Evolutionary conservation across 2,329 filamentous ascomycete species (phyloP), one percentile per base, ranked within the genome.

Genomic region (Epichloe scottii): DNA sequence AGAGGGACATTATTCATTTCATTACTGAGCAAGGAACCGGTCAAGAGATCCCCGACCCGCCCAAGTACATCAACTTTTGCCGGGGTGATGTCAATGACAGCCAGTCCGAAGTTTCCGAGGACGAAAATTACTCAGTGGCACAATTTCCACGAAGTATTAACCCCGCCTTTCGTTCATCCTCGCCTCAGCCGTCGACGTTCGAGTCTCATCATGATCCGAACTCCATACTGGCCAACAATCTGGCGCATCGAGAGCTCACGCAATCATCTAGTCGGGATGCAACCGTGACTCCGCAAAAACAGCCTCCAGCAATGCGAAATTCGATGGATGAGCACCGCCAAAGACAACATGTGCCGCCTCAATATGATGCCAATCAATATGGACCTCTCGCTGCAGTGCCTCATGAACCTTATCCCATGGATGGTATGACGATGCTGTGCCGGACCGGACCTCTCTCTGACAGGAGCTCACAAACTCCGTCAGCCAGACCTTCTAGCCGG

Each of bases 51-150:
- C 94, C 93, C 1, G 93, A 96, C 66, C 82, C 93, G 23, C 93
- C 93, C 42, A 96, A 89, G 67, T 98, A 96, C 67, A 96, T 98
- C 79, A 96, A 98, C 72, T 98, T 97, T 67, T 94, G 89, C 66
- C 85, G 93, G 11, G 93, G 91, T 15, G 90, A 95, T 64, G 70
- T 84, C 44, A 76, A 83, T 50, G 93, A 98, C 59, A 82, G 80
- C 38, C 81, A 82, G 58, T 96, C 91, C 1, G 88, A 93, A 55
- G 74, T 78, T 11, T 91, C 87, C 0, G 89, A 95, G 21, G 90
- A 95, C 56, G 89, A 90, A 4, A 82, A 78, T 59, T 98, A 95
- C 64, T 95, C 89, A 0, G 89, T 98, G 12, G 94, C 94, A 4
- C 91, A 98, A 63, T 98, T 97, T 61, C 89, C 90, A 54, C 79